phyloP scores from a whole-genome alignment of 495 filamentous ascomycete species.

The Podospora appendiculata region DNA sequence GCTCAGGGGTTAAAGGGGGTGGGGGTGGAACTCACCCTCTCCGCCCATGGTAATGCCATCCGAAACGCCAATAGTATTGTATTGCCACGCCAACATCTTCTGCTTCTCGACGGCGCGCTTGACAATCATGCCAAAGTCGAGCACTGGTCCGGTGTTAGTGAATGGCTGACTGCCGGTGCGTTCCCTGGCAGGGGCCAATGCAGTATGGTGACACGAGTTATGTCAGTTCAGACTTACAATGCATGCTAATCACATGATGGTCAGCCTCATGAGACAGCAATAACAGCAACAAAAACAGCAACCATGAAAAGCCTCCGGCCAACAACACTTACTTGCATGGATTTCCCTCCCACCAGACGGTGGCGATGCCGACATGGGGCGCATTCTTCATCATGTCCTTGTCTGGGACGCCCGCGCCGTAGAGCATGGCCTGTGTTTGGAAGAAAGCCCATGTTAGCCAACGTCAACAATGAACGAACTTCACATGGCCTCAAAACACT shows the following conservation, averaged over 20 bases:
- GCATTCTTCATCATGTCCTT: slow-evolving; percentile 79
- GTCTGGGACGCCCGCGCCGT: slow-evolving; percentile 83
- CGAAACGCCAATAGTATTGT: slow-evolving; percentile 88
- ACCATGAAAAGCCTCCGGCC: background rate
- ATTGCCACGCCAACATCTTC: slow-evolving; percentile 87
- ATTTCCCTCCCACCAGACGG: slow-evolving; percentile 98
- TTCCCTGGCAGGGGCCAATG: background rate
- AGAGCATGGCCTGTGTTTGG: slow-evolving; percentile 74
- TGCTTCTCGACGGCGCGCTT: slow-evolving; percentile 76
- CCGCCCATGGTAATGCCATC: slow-evolving; percentile 97
- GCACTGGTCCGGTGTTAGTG: slow-evolving; percentile 43
- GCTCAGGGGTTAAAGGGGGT: background rate
- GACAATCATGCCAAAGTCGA: slow-evolving; percentile 83
- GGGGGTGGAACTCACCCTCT: slow-evolving; percentile 53
- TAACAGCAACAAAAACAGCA: background rate
- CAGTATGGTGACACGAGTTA: too few species aligned
- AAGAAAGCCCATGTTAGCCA: slow-evolving; percentile 2
- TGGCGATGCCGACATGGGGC: slow-evolving; percentile 82
- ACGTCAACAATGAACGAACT: background rate
- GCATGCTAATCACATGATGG: slow-evolving; percentile 26
- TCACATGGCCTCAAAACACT: background rate
- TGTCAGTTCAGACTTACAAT: slow-evolving; percentile 25
- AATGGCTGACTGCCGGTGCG: too few species aligned
- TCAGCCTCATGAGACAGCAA: background rate
- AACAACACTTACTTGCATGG: slow-evolving; percentile 52